These are phyloP conservation scores for Hyphodiscus hymeniophilus DNA, from an alignment of 495 filamentous ascomycete species.

Conservation along the genomic window DNA sequence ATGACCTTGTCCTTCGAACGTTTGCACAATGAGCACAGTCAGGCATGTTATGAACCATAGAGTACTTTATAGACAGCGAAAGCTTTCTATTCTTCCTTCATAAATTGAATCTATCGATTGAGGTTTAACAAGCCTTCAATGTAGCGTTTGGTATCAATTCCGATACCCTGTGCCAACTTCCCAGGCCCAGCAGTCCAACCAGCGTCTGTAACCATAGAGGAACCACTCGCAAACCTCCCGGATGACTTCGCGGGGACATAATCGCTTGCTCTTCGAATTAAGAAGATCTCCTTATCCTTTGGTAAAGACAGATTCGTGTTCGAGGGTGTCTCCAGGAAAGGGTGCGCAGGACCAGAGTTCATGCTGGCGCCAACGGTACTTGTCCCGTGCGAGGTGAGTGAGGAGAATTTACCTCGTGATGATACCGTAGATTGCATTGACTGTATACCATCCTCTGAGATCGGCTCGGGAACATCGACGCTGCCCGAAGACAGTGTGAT, in stretches of 20 bases:
- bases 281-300: constrained; percentile 61
- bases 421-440: background rate
- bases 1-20: too few relatives aligned
- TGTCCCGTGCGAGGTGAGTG: constrained; percentile 7
- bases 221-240: constrained; percentile 19
- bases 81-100: too few relatives aligned
- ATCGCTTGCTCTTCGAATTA: constrained; percentile 74
- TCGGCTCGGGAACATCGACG: constrained; percentile 6
- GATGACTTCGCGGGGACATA: constrained; percentile 26
- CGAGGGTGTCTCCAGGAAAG: constrained; percentile 10
- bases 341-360: constrained; percentile 20
- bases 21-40: too few relatives aligned
- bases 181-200: constrained; percentile 42
- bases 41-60: too few relatives aligned
- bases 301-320: constrained; percentile 5
- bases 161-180: constrained; percentile 76
- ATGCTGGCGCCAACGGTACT: constrained; percentile 10
- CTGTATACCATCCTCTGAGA: constrained; percentile 6
- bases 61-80: too few relatives aligned
- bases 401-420: background rate
- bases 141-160: constrained; percentile 78
- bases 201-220: constrained; percentile 23
- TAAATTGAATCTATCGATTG: constrained; percentile 10
- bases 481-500: constrained; percentile 1
- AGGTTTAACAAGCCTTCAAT: constrained; percentile 75